A percentile compares a stretch with the other conserved stretches of the same genome.
These are phyloP conservation scores for Pseudoperonospora humuli DNA, from an alignment of 352 stramenopile species.

Conservation along the genomic window DNA sequence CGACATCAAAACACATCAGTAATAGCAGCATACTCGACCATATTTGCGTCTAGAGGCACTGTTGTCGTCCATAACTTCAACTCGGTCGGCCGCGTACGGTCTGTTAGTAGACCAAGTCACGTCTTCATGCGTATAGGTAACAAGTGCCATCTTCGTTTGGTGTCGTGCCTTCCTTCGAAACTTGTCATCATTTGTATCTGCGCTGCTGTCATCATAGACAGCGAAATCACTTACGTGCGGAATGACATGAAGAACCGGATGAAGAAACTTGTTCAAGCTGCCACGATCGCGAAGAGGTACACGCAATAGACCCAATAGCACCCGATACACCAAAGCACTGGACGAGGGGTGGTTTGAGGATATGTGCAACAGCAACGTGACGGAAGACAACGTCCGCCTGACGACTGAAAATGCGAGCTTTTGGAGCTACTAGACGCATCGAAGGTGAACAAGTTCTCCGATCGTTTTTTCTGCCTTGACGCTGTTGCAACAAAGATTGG, in stretches of 20 bases:
- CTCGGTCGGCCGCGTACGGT: slow-evolving; percentile 4
- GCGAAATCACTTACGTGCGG: neutral
- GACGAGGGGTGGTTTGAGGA: slow-evolving; percentile 1
- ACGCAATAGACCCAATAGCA: slow-evolving; percentile 11
- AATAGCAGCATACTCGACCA: too few species aligned
- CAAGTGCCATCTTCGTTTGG: slow-evolving; percentile 44
- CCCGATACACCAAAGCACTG: neutral
- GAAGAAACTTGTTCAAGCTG: slow-evolving; percentile 29
- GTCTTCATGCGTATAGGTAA: slow-evolving; percentile 33
- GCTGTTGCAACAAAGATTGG: neutral
- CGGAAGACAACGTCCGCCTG: slow-evolving; percentile 12
- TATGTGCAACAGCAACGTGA: slow-evolving; percentile 5
- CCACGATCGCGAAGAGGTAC: slow-evolving; percentile 16
- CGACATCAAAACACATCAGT: too few species aligned
- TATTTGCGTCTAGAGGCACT: too few species aligned
- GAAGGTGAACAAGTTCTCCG: slow-evolving; percentile 1
- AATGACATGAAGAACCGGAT: slow-evolving; percentile 10
- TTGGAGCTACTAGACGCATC: slow-evolving; percentile 3
- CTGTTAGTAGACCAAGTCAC: slow-evolving; percentile 57
- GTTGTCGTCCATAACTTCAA: slow-evolving; percentile 1
- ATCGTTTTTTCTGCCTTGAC: neutral
- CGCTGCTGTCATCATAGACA: neutral
- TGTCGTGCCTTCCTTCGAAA: slow-evolving; percentile 58
- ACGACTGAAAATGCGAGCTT: slow-evolving; percentile 3
- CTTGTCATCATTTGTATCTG: slow-evolving; percentile 32